phyloP scores from a whole-genome alignment of 1,284 basidiomycete species.

The Cerioporus squamosus region DNA sequence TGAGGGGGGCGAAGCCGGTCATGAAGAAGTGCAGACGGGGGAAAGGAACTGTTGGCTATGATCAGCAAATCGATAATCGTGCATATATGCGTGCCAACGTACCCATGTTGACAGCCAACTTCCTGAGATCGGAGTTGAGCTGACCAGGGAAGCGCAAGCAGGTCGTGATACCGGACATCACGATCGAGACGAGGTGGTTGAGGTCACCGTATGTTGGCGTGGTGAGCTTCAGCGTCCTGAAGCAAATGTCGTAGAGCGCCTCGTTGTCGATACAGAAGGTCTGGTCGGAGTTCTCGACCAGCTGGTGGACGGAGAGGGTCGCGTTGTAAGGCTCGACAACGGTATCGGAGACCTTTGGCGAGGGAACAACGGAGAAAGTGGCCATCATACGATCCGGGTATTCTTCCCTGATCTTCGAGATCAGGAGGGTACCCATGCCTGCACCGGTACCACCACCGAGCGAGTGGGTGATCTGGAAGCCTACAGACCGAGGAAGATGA shows the following conservation, averaged over 20 bases:
- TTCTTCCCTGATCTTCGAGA: slow-evolving; percentile 93
- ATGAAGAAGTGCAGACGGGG: slow-evolving; percentile 99
- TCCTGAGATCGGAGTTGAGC: slow-evolving; percentile 96
- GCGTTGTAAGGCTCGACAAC: slow-evolving; percentile 99
- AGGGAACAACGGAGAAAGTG: slow-evolving; percentile 95
- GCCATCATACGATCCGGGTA: slow-evolving; percentile 98
- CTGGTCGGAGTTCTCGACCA: slow-evolving; percentile 96
- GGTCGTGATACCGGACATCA: slow-evolving; percentile 98
- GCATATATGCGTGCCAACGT: slow-evolving; percentile 31
- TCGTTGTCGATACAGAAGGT: slow-evolving; percentile 99
- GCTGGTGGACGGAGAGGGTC: slow-evolving; percentile 92
- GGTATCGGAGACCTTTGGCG: slow-evolving; percentile 96
- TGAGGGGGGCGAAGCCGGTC: slow-evolving; percentile 95
- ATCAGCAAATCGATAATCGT: neutral
- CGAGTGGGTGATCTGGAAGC: slow-evolving; percentile 97
- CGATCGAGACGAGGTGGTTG: slow-evolving; percentile 95
- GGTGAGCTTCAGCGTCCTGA: slow-evolving; percentile 93
- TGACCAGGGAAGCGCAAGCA: slow-evolving; percentile 98
- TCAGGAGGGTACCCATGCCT: slow-evolving; percentile 89
- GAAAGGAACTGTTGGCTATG: slow-evolving; percentile 78
- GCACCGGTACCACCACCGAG: slow-evolving; percentile 97
- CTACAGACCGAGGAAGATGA: slow-evolving; percentile 44
- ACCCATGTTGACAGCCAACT: slow-evolving; percentile 99
- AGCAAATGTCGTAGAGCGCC: slow-evolving; percentile 98
- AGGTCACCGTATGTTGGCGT: slow-evolving; percentile 96